phyloP scores from a whole-genome alignment of 345 rosid genomes.

The Eucalyptus pauciflora region DNA sequence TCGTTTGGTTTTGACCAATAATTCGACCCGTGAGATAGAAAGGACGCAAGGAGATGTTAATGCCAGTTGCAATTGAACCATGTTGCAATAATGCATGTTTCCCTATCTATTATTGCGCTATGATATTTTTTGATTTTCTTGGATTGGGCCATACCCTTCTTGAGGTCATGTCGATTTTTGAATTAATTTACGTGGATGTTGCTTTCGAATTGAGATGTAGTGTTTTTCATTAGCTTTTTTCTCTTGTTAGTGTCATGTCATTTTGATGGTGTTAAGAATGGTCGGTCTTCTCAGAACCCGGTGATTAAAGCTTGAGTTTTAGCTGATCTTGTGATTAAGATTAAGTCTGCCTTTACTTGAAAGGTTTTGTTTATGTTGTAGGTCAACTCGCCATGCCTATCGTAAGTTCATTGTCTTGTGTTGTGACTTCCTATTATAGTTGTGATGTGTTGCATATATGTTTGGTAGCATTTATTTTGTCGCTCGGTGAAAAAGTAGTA shows the following conservation, averaged over 20 bases:
- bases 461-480: not conserved
- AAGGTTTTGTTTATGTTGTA: not conserved
- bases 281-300: not conserved
- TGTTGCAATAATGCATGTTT: not conserved
- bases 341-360: not conserved
- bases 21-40: not conserved
- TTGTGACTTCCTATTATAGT: not conserved
- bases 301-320: not conserved
- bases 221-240: not conserved
- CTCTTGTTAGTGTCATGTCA: not conserved
- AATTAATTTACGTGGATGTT: not conserved
- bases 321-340: not conserved
- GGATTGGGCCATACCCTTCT: not conserved
- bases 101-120: not conserved
- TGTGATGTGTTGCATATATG: not conserved
- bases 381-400: not conserved
- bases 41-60: not conserved
- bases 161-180: not conserved
- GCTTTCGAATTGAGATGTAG: not conserved
- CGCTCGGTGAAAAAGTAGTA: not conserved
- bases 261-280: not conserved
- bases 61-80: not conserved
- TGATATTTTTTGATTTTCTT: not conserved
- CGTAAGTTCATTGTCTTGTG: not conserved
- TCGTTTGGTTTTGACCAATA: not conserved